phyloP scores from a whole-genome alignment of 805 yeast species.

The Candida multigemmis region DNA sequence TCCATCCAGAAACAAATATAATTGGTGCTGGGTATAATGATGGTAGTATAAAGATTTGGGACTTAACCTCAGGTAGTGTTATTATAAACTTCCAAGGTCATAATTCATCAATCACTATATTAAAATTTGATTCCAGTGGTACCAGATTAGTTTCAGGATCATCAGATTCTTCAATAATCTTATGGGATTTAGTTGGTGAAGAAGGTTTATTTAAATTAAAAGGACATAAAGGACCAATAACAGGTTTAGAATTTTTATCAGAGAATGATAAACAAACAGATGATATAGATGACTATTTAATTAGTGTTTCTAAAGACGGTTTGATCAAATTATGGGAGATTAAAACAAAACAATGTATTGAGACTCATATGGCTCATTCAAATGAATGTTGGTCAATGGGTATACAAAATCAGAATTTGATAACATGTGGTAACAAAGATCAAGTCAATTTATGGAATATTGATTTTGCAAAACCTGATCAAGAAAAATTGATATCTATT shows the following conservation, averaged over 20 bases:
- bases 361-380: constrained; percentile 87
- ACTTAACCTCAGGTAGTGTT: constrained; percentile 68
- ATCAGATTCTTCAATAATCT: constrained; percentile 69
- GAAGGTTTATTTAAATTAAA: constrained; percentile 77
- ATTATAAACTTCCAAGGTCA: constrained; percentile 88
- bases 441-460: constrained; percentile 79
- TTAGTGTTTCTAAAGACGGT: constrained; percentile 84
- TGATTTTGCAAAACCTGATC: constrained; percentile 44
- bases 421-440: constrained; percentile 75
- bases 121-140: constrained; percentile 72
- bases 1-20: constrained; percentile 53
- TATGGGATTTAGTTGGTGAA: constrained; percentile 95
- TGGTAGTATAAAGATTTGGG: constrained; percentile 91
- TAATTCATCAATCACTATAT: constrained; percentile 60
- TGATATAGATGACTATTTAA: constrained; percentile 61
- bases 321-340: constrained; percentile 90
- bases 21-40: constrained; percentile 86
- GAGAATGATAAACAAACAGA: constrained; percentile 24
- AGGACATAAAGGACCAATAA: constrained; percentile 85
- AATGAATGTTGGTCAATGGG: constrained; percentile 91
- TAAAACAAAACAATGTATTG: constrained; percentile 80
- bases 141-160: constrained; percentile 84
- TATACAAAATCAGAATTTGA: constrained; percentile 30
- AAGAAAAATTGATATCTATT: constrained; percentile 38
- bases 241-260: constrained; percentile 53